Percentiles rank a stretch among this genome's conserved stretches.
These are phyloP conservation scores for Thelonectria rubi DNA, from an alignment of 2,329 filamentous ascomycete genomes.

Conservation along the genomic window DNA sequence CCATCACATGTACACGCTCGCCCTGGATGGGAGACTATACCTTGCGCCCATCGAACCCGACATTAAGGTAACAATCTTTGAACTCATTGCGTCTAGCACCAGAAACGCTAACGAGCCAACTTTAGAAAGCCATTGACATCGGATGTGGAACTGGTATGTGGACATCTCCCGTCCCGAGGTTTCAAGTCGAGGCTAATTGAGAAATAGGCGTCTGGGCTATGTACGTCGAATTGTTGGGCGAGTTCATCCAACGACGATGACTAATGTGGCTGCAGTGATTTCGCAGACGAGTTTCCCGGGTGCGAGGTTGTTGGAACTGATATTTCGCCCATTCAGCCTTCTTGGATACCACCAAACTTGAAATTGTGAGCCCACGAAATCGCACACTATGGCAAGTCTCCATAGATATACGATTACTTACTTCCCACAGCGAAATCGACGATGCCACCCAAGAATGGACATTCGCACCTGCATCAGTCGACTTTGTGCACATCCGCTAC, in stretches of 20 bases:
- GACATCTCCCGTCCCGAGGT: not conserved
- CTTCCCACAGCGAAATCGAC: conserved; percentile 59
- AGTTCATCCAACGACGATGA: no score
- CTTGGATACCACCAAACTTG: conserved; percentile 49
- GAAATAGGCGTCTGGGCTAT: conserved; percentile 25
- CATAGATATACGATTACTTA: not conserved
- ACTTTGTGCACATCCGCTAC: conserved; percentile 33
- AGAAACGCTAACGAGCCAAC: not conserved
- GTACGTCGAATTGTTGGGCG: conserved; percentile 3
- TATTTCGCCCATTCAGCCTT: conserved; percentile 66
- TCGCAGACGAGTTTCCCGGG: conserved; percentile 54
- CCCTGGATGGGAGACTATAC: conserved; percentile 51
- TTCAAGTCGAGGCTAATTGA: not conserved
- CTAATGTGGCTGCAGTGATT: conserved; percentile 55
- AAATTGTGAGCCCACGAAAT: conserved; percentile 18
- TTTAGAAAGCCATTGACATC: conserved; percentile 23
- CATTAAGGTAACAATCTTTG: conserved; percentile 9
- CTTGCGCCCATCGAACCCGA: conserved; percentile 14
- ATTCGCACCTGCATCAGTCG: conserved; percentile 13
- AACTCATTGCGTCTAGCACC: not conserved
- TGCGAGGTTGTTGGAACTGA: conserved; percentile 62
- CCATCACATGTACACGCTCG: conserved; percentile 56
- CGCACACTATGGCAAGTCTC: not conserved
- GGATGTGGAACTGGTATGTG: conserved; percentile 26
- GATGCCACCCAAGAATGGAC: conserved; percentile 59